A percentile compares a stretch with the other conserved stretches of the same genome.
Conservation (phyloP, 2,329 filamentous ascomycete genomes). For the Tolypocladium capitatum region DNA sequence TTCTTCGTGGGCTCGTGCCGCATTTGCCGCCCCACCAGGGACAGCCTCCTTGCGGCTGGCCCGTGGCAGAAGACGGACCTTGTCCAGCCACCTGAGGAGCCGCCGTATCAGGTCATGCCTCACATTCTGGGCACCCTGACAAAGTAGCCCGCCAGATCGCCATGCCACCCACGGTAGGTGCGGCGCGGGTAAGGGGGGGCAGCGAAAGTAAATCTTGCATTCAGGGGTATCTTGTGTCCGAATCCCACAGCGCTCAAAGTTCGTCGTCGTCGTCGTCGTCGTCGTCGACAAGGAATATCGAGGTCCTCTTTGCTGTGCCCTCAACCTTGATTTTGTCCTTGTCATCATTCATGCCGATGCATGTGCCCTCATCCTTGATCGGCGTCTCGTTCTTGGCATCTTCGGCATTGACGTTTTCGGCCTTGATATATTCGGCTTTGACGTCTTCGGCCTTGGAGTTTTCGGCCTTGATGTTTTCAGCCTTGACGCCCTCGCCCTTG, state of each 20-base stretch:
- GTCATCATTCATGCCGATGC: not conserved
- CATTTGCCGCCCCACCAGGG: slow-evolving; percentile 33
- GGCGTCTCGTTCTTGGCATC: not conserved
- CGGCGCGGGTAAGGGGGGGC: not conserved
- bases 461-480: slow-evolving; percentile 1
- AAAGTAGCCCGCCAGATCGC: slow-evolving; percentile 21
- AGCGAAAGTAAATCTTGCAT: slow-evolving; percentile 1
- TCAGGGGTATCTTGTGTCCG: slow-evolving; percentile 12
- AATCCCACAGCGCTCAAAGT: slow-evolving; percentile 12
- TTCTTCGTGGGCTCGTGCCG: slow-evolving; percentile 37
- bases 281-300: slow-evolving; percentile 25
- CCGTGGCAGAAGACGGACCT: slow-evolving; percentile 38
- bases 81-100: slow-evolving; percentile 23
- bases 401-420: slow-evolving; percentile 1
- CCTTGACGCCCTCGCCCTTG: slow-evolving; percentile 1
- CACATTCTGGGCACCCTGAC: slow-evolving; percentile 39
- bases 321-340: slow-evolving; percentile 6
- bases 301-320: slow-evolving; percentile 13
- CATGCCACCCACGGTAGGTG: not conserved
- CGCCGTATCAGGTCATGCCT: slow-evolving; percentile 29
- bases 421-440: not conserved
- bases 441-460: slow-evolving; percentile 2
- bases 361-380: slow-evolving; percentile 3
- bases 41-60: slow-evolving; percentile 33
- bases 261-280: slow-evolving; percentile 26